Base-by-base conservation (phyloP, 1,139 yeast genomes). In the Yamadazyma songkhlaensis region DNA sequence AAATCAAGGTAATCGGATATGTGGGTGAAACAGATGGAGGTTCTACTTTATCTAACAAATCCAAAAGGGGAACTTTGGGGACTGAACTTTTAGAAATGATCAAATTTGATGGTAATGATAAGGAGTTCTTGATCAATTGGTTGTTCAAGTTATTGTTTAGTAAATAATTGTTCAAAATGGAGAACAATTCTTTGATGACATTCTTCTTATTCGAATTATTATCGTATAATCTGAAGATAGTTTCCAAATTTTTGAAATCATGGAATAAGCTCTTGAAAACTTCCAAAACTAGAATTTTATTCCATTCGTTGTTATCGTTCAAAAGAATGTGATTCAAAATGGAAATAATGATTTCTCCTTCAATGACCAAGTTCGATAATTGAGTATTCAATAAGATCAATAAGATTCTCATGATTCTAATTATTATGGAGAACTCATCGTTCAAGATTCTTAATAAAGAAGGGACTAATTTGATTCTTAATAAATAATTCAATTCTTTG, bases 271-370 rank as follows among this genome's bases (percentile, higher is more conserved):
- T 76, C 37, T 72, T 74, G 53, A 80, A 84, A 12, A 86, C 73
- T 56, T 90, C 97, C 42, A 88, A 62, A 0, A 88, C 78, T 17
- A 88, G 56, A 1, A 81, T 71, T 43, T 79, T 78, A 48, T 85
- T 86, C 96, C 97, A 90, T 21, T 29, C 33, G 3, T 29, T 24
- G 10, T 13, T n/a, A 7, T 53, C 55, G 34, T 51, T 54, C 15
- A 67, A 68, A 8, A 87, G 56, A 30, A 78, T 72, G 50, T 86
- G 95, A 22, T 85, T 84, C 27, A 89, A 60, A 29, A 84, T 67
- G 0, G 95, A 81, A 15, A 90, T 59, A 1, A 90, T 77, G 6
- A 88, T 88, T 53, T 88, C 96, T 23, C 87, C 73, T 57, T 90
- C 97, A 28, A 85, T 74, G 36, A 77, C 81, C 25, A 90, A 60